phyloP scores from a whole-genome alignment of 805 yeast species.

The Priceomyces carsonii region DNA sequence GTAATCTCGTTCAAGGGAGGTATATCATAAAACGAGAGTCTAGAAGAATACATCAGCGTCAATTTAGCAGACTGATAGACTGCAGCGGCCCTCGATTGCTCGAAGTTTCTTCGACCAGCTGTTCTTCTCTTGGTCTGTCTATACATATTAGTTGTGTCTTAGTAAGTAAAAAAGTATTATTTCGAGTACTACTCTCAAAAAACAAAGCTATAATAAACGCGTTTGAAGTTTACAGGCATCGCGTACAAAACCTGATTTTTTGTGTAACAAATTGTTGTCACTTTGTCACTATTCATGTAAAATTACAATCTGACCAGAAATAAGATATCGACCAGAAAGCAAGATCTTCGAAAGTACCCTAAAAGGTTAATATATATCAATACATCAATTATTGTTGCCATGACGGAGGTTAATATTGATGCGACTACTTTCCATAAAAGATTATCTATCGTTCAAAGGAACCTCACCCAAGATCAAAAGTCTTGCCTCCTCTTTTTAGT shows the following conservation, averaged over 20 bases:
- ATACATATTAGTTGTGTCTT: conserved; percentile 46
- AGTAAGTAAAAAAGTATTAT: too few species aligned
- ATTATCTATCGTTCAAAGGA: conserved; percentile 40
- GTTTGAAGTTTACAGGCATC: too few species aligned
- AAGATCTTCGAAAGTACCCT: too few species aligned
- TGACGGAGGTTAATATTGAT: conserved; percentile 65
- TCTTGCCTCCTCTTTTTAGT: conserved; percentile 56
- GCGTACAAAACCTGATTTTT: too few species aligned
- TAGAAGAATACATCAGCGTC: conserved; percentile 48
- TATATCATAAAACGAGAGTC: conserved; percentile 70
- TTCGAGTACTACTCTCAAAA: too few species aligned
- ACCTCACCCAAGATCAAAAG: conserved; percentile 22
- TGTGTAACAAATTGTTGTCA: not conserved
- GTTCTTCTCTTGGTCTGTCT: conserved; percentile 75
- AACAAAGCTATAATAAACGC: too few species aligned
- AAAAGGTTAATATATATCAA: too few species aligned
- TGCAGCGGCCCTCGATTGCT: conserved; percentile 26
- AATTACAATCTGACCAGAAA: too few species aligned
- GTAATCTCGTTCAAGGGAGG: conserved; percentile 89
- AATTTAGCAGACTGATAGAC: conserved; percentile 27
- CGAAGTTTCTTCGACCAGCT: conserved; percentile 71
- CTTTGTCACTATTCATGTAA: conserved; percentile 2
- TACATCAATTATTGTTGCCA: too few species aligned
- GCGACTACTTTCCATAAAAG: conserved; percentile 53
- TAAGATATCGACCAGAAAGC: too few species aligned